Conservation (phyloP, 257 asterid genomes). For the Solanum pinnatisectum region DNA sequence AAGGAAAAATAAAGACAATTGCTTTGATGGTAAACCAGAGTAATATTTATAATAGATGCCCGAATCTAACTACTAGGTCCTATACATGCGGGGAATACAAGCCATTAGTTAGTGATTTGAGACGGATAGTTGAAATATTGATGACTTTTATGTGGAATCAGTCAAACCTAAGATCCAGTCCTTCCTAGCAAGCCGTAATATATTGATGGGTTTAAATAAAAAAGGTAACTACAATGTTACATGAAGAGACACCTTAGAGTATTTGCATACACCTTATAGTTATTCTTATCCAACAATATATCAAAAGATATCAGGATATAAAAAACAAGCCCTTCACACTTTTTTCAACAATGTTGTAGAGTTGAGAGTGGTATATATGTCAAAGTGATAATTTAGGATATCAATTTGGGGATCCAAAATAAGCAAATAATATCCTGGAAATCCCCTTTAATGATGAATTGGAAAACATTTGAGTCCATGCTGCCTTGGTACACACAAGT, state of each 20-base stretch:
- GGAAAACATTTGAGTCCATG: neutral
- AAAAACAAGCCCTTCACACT: neutral
- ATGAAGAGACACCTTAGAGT: neutral
- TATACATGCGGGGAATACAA: neutral
- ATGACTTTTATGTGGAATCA: neutral
- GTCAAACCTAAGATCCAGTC: neutral
- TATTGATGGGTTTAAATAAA: neutral
- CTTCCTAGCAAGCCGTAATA: neutral
- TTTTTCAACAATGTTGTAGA: neutral
- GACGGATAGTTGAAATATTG: neutral
- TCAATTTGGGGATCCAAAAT: neutral
- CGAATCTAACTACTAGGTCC: neutral
- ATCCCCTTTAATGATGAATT: neutral
- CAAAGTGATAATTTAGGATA: neutral
- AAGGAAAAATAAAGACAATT: neutral
- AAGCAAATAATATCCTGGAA: neutral
- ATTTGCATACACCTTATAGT: neutral
- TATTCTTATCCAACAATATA: neutral
- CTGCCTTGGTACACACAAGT: neutral
- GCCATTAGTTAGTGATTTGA: neutral
- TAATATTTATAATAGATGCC: neutral
- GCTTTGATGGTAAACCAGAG: neutral
- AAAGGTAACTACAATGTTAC: neutral
- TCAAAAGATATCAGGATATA: neutral
- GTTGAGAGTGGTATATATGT: neutral